Conservation (phyloP, 495 filamentous ascomycete species). For the Penicillium bovifimosum region DNA sequence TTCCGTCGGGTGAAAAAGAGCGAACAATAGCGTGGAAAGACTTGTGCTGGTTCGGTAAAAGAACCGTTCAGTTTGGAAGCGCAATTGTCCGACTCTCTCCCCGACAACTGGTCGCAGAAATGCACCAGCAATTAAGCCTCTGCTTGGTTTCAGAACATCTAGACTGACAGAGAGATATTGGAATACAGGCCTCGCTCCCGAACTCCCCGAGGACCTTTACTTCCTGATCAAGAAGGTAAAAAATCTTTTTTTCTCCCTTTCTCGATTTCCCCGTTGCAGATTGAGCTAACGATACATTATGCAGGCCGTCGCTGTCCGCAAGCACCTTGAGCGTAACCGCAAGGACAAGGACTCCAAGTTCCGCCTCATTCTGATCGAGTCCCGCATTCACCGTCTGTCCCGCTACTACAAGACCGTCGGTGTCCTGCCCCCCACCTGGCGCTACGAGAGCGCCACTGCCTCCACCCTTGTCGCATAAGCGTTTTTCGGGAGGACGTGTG, state of each 20-base stretch:
- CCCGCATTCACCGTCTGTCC: slow-evolving; percentile 96
- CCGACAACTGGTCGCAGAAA: slow-evolving; percentile 24
- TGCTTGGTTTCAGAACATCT: slow-evolving; percentile 75
- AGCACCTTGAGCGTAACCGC: slow-evolving; percentile 99
- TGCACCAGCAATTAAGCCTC: slow-evolving; percentile 58
- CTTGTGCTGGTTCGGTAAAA: slow-evolving; percentile 4
- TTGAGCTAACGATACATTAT: slow-evolving; percentile 1
- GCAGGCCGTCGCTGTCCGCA: slow-evolving; percentile 95
- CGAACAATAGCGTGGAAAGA: slow-evolving; percentile 12
- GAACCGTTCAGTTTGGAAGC: slow-evolving; percentile 6
- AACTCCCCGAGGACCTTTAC: slow-evolving; percentile 96
- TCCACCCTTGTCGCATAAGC: slow-evolving; percentile 51
- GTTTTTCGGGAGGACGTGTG: slow-evolving; percentile 16
- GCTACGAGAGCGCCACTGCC: slow-evolving; percentile 72
- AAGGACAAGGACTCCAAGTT: slow-evolving; percentile 99
- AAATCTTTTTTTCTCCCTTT: neutral
- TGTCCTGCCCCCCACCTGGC: slow-evolving; percentile 97
- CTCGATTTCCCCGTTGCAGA: neutral
- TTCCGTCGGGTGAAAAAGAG: slow-evolving; percentile 25
- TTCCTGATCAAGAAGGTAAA: slow-evolving; percentile 99
- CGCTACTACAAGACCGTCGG: slow-evolving; percentile 99
- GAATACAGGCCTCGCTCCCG: slow-evolving; percentile 86
- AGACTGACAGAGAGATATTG: slow-evolving; percentile 95
- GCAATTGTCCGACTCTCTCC: slow-evolving; percentile 13
- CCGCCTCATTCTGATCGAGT: slow-evolving; percentile 99